Evolutionary conservation across 1,284 basidiomycete species (phyloP), one percentile per base, ranked within the genome.

Genomic region (Ceratobasidium sp.): DNA sequence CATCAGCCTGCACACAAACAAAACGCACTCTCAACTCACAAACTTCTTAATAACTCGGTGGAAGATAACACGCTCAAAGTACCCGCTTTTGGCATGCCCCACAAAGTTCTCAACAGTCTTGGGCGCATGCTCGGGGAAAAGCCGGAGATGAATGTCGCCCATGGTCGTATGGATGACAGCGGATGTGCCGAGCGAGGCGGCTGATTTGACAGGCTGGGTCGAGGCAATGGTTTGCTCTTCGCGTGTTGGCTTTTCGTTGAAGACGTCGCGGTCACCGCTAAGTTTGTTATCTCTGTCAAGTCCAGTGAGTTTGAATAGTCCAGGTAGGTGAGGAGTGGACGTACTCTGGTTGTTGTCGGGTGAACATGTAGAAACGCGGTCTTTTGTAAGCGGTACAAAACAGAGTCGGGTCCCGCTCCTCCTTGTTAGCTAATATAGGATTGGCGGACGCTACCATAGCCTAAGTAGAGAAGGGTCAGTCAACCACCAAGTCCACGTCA

Each of bases 21-120:
- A 51, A 19, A 31, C 3, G 29, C 6, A 31, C 19, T 37, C 37
- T 29, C 13, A 9, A 81, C 85, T 75, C 75, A 86, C 85, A 81
- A 99, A 99, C 84, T 99, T 99, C 77, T 94, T 90, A 81, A 99
- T 99, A 77, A 99, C 93, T 75, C 98, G 93, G 82, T 99, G 98
- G 86, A 99, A 98, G 80, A 98, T 89, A 71, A 98, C 86, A 24
- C 92, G 91, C 81, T 99, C 96, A 81, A 93, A 99, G 84, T 95
- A 99, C 0, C 94, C 91, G 79, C 90, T 95, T 78, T 91, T 87
- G n/a, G 94, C 89, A 79, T 98, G 94, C 0, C 94, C 95, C 24
- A 96, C 92, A 83, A 99, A 99, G 84, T 98, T 99, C 83, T 98
- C 97, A 53, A 98, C 96, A 0, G 98, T 90, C 81, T 93, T 96